Conservation (phyloP, 768 basidiomycete genomes). For the Rickenella mellea region DNA sequence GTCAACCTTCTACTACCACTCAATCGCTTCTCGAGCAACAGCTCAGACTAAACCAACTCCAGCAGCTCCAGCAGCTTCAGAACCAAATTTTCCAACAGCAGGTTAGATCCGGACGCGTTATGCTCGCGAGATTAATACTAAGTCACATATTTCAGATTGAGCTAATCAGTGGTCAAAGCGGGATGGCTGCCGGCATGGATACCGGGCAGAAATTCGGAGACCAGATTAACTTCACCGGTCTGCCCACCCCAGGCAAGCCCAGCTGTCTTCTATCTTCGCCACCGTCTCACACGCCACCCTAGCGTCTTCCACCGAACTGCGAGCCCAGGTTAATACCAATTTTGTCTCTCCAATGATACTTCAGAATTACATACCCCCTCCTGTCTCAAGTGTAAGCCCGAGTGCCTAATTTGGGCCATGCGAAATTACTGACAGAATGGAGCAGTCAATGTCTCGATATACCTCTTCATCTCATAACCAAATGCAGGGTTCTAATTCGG, state of each 20-base stretch:
- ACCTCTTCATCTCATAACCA: slow-evolving; percentile 15
- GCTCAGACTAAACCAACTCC: slow-evolving; percentile 68
- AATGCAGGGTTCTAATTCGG: slow-evolving; percentile 45
- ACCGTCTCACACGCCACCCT: slow-evolving; percentile 8
- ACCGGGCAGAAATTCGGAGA: slow-evolving; percentile 1
- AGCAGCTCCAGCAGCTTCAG: slow-evolving; percentile 69
- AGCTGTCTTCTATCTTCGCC: slow-evolving; percentile 9
- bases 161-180: slow-evolving; percentile 44
- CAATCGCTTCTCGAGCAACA: slow-evolving; percentile 64
- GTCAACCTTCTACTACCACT: too few species aligned
- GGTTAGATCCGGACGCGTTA: slow-evolving; percentile 33
- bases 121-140: slow-evolving; percentile 9
- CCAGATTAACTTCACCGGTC: slow-evolving; percentile 31
- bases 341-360: slow-evolving; percentile 57
- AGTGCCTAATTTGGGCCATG: too few species aligned
- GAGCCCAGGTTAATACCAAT: slow-evolving; percentile 47
- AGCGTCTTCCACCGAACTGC: slow-evolving; percentile 62
- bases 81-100: slow-evolving; percentile 87
- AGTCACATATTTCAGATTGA: slow-evolving; percentile 45
- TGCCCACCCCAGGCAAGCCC: slow-evolving; percentile 60
- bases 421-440: too few species aligned
- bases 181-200: slow-evolving; percentile 16
- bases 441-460: slow-evolving; percentile 1
- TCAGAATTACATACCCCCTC: slow-evolving; percentile 23
- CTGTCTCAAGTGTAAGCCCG: slow-evolving; percentile 4